Evolutionary conservation across 805 yeast species (phyloP), one percentile per base, ranked within the genome.

Genomic region (Pichia insulana): DNA sequence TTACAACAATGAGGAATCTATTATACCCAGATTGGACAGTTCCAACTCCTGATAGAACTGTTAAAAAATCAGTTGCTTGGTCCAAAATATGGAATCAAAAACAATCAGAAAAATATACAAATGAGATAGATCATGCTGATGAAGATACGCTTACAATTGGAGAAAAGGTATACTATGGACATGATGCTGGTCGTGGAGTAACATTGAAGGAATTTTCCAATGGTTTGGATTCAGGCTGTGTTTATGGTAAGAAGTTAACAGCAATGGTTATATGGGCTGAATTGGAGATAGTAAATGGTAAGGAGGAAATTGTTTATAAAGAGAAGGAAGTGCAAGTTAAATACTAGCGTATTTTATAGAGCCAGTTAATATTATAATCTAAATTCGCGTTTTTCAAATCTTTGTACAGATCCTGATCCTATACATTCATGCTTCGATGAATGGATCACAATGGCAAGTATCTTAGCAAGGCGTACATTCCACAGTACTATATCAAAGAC

Each of bases 191-290:
- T 42, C 66, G 80, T 42, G 96, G 96, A 1, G 70, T 88, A 39
- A 76, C 73, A 42, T 49, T 80, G 39, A 72, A 73, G 49, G 71
- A 73, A 47, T 86, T 69, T 59, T 69, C 95, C 3, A 76, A 74
- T 53, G 97, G 97, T 0, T 63, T 89, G 32, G 97, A 90, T 56
- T 67, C 84, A 10, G 85, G 84, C 1, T 89, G 97, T 67, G 83
- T 78, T 44, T 73, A 74, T 45, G 96, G 96, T 3, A 80, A 76
- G 11, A 58, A 71, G 45, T 67, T 89, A 37, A 69, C 80, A 26
- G 94, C 89, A 0, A 61, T 78, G 56, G 69, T 80, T 5, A 55
- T 80, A 4, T 72, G 65, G 65, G 49, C 61, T 30, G 62, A 62
- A 40, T 52, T 55, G 22, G 46, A 44, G 4, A 34, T n/a, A 13